These are phyloP conservation scores for Saccharomyces hybrid DNA, from an alignment of 1,139 yeast species.

Conservation along the genomic window DNA sequence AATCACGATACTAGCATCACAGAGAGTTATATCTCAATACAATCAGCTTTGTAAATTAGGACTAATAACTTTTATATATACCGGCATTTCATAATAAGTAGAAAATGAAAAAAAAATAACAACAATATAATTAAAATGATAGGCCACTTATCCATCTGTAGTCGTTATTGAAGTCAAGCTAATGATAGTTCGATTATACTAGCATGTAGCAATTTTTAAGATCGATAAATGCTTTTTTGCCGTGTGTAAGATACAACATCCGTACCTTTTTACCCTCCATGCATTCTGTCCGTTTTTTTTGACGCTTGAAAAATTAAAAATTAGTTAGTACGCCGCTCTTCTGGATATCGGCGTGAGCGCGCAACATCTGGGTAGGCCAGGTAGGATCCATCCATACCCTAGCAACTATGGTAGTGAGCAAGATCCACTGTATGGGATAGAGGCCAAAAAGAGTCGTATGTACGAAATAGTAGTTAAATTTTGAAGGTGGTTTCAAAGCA, in stretches of 20 bases:
- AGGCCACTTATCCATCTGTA: background rate
- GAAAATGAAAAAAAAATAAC: background rate
- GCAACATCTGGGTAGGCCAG: background rate
- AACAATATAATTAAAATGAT: background rate
- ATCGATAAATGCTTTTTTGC: background rate
- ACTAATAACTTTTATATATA: background rate
- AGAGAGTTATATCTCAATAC: background rate
- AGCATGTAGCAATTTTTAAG: background rate
- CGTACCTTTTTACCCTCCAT: background rate
- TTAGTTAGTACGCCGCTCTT: background rate
- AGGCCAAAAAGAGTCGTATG: background rate
- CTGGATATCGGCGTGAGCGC: background rate
- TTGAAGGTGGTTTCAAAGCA: background rate
- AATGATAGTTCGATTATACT: background rate
- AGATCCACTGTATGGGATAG: background rate
- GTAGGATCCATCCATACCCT: background rate
- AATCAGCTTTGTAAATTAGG: background rate
- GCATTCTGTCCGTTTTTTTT: background rate
- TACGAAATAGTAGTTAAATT: background rate
- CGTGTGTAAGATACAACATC: background rate
- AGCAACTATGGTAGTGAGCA: background rate
- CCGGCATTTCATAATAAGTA: background rate
- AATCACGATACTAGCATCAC: background rate
- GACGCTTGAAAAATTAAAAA: background rate
- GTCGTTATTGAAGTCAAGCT: background rate